A percentile compares a stretch with the other conserved stretches of the same genome.
These are phyloP conservation scores for Aspergillus cristatus DNA, from an alignment of 495 filamentous ascomycete species.

Conservation along the genomic window DNA sequence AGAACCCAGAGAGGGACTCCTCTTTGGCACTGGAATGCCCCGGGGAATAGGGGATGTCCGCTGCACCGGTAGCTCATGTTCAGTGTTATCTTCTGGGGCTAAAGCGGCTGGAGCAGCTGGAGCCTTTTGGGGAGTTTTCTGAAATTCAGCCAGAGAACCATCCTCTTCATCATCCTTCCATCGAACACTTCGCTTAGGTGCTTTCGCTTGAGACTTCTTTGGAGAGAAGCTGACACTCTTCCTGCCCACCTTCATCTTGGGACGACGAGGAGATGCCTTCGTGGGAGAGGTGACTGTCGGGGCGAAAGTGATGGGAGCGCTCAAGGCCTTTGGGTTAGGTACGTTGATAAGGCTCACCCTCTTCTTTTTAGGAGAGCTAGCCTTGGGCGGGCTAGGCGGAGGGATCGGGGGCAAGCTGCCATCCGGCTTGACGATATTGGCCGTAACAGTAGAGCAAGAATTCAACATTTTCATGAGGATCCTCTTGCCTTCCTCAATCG, in stretches of 20 bases:
- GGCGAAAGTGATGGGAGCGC: conserved; percentile 24
- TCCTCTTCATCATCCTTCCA: conserved; percentile 91
- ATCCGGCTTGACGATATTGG: conserved; percentile 85
- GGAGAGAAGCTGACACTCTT: conserved; percentile 80
- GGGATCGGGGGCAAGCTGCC: conserved; percentile 54
- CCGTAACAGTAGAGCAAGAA: conserved; percentile 58
- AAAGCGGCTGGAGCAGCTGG: conserved; percentile 21
- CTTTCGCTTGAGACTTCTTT: conserved; percentile 60
- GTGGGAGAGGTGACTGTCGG: conserved; percentile 38
- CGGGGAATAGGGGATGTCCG: conserved; percentile 39
- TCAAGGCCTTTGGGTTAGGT: conserved; percentile 20
- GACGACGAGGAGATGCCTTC: conserved; percentile 72
- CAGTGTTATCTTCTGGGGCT: conserved; percentile 43
- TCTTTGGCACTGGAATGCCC: conserved; percentile 32
- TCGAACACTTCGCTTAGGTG: conserved; percentile 64
- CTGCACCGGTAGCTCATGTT: conserved; percentile 29
- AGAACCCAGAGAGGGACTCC: conserved; percentile 19
- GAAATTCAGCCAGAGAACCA: conserved; percentile 76
- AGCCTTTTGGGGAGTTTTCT: conserved; percentile 68
- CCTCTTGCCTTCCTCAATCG: conserved; percentile 67
- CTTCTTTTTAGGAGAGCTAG: conserved; percentile 70
- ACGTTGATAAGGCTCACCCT: conserved; percentile 36
- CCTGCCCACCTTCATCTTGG: conserved; percentile 57
- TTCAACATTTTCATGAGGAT: conserved; percentile 72
- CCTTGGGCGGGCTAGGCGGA: conserved; percentile 54